phyloP scores from a whole-genome alignment of 768 basidiomycete genomes.

The Tylopilus sp. region DNA sequence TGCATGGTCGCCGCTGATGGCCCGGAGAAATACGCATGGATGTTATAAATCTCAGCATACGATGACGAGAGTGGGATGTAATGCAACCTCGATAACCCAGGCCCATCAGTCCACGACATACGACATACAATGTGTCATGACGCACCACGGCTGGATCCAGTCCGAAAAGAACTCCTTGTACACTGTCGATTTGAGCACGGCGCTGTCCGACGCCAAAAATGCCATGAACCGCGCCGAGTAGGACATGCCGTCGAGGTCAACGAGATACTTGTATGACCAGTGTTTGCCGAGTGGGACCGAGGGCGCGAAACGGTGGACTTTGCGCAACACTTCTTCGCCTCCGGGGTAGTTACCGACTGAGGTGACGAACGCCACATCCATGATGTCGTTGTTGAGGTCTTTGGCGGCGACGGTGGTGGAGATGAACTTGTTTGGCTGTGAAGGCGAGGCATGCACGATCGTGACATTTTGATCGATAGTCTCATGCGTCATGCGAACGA shows the following conservation, averaged over 20 bases:
- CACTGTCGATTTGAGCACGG: slow-evolving; percentile 85
- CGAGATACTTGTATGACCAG: slow-evolving; percentile 90
- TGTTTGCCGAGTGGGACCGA: slow-evolving; percentile 79
- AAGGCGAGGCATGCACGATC: slow-evolving; percentile 68
- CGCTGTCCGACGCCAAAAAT: slow-evolving; percentile 83
- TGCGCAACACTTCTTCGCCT: slow-evolving; percentile 61
- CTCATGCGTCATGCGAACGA: slow-evolving; percentile 76
- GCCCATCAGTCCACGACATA: too few species aligned
- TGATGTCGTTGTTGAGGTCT: slow-evolving; percentile 70
- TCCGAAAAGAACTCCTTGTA: slow-evolving; percentile 89
- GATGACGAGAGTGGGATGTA: slow-evolving; percentile 87
- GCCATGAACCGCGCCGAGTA: slow-evolving; percentile 90
- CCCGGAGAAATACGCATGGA: slow-evolving; percentile 91
- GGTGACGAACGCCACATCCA: slow-evolving; percentile 87
- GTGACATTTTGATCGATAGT: slow-evolving; percentile 46
- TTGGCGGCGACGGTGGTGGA: slow-evolving; percentile 57
- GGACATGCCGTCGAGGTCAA: slow-evolving; percentile 94
- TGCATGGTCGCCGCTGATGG: slow-evolving; percentile 58
- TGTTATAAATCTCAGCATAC: slow-evolving; percentile 91
- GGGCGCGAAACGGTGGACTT: slow-evolving; percentile 66
- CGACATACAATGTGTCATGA: too few species aligned
- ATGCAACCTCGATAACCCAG: slow-evolving; percentile 73
- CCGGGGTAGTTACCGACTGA: slow-evolving; percentile 75
- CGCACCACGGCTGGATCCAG: slow-evolving; percentile 89
- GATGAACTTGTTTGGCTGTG: slow-evolving; percentile 51